Evolutionary conservation across 1,139 yeast genomes (phyloP), one percentile per base, ranked within the genome.

Genomic region (Eremothecium cymbalariae): DNA sequence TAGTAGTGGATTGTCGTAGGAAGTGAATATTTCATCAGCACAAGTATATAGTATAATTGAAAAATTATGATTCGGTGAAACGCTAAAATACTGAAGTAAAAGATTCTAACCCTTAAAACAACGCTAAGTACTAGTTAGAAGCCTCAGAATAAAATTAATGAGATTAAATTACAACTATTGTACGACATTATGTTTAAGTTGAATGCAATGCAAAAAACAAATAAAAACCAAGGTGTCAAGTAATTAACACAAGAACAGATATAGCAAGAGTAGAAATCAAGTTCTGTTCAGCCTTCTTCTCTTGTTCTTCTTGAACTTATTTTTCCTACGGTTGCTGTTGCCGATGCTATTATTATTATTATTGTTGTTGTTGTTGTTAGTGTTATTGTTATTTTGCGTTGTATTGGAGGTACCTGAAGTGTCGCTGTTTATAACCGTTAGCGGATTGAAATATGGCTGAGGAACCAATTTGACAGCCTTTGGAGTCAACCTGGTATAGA

Each of bases 401-500:
- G 24, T 21, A 5, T 21, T 11, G 12, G 24, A 11, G 16, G 45
- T 36, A n/a, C 38, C 42, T 25, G 41, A 34, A 29, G 16, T 23
- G 14, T 18, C 31, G 19, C 12, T 18, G 18, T 34, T 35, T 28
- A 38, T 43, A 19, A 32, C 34, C n/a, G 25, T 35, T 4, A 39
- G 39, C 28, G 39, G 13, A 5, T 26, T 9, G 42, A 19, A 4
- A 34, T 28, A 12, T 38, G 14, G 17, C 14, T n/a, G 19, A 11
- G 9, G n/a, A 12, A 25, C 28, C 25, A 40, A 36, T 19, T 39
- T 38, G 14, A 54, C 35, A 25, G 47, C 44, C 54, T 67, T 72
- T 38, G 72, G 77, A 1, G 84, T 78, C 44, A 81, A 60, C 53
- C 83, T 74, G 29, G 90, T 74, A 62, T 90, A 90, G 19, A 90